phyloP scores from a whole-genome alignment of 1,284 basidiomycete genomes.

The Taiwanofungus camphoratus region DNA sequence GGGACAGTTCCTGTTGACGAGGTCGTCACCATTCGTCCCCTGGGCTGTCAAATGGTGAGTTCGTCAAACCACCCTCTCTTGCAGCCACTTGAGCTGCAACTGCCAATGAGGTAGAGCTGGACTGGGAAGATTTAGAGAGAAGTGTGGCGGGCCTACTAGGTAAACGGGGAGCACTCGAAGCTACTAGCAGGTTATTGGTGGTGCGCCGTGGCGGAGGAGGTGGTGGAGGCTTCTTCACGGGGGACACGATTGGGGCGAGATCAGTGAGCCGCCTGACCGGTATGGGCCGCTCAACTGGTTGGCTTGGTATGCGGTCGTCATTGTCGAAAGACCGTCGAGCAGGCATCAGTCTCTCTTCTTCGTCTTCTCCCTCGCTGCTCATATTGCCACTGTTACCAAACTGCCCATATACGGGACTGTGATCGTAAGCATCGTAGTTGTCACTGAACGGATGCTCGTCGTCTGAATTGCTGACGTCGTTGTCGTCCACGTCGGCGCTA shows the following conservation, averaged over 20 bases:
- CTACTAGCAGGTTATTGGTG: constrained; percentile 13
- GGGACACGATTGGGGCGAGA: neutral
- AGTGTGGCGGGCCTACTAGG: constrained; percentile 17
- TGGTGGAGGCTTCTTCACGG: constrained; percentile 21
- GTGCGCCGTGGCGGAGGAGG: constrained; percentile 27
- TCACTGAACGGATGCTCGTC: constrained; percentile 37
- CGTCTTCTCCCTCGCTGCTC: constrained; percentile 19
- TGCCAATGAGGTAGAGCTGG: constrained; percentile 18
- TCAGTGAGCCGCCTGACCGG: constrained; percentile 11
- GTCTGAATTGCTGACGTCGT: constrained; percentile 32
- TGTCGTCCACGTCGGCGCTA: constrained; percentile 2
- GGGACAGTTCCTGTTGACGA: no score
- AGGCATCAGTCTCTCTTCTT: constrained; percentile 14
- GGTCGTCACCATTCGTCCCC: constrained; percentile 11
- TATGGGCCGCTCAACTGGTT: constrained; percentile 5
- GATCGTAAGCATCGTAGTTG: constrained; percentile 34
- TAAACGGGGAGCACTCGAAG: constrained; percentile 11
- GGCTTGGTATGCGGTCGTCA: constrained; percentile 6
- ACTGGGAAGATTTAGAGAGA: constrained; percentile 19
- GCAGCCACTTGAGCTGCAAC: constrained; percentile 17
- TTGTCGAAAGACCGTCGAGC: constrained; percentile 12
- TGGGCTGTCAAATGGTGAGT: constrained; percentile 47
- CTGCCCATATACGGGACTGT: constrained; percentile 39
- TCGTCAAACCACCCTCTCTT: constrained; percentile 26
- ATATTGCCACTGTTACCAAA: constrained; percentile 18